Evolutionary conservation across 1,139 yeast species (phyloP), one percentile per base, ranked within the genome.

Genomic region (Spathaspora sp.): DNA sequence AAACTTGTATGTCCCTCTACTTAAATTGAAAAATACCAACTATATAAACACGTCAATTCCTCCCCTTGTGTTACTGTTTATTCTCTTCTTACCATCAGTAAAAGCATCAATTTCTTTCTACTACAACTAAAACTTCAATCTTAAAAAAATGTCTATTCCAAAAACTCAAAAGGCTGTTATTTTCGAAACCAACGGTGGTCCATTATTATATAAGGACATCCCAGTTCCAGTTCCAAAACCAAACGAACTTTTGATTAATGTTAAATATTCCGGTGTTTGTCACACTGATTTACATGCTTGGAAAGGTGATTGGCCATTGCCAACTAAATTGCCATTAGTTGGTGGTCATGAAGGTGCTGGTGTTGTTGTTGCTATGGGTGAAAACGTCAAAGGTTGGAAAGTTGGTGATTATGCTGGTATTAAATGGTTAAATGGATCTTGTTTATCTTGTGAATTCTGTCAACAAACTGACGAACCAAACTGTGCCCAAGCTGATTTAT

Each of bases 261-360:
- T 84, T 60, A 81, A 82, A 66, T 84, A 82, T 70, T 84, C 89
- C 9, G 90, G 90, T 68, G 90, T 84, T 43, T 84, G 90, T 64
- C 90, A 84, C 70, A 84, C 89, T 41, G 90, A 84, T 63, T 75
- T 84, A 60, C 90, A 84, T 66, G 90, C 89, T 41, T 84, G 89
- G 88, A 80, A 82, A 61, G 89, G 89, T 63, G 89, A 84, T 63
- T 83, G 89, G 89, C 89, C 89, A 49, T 68, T 82, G 57, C 75
- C 62, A 45, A 75, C 81, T 52, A 84, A 84, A 64, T 74, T 84
- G 55, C 89, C 90, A 33, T 72, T 85, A 53, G 88, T 86, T 40
- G 90, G 90, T 58, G 91, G 91, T 59, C 91, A 85, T 64, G 91
- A 85, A 70, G 93, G 93, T 72, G 89, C 89, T 37, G 91, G 91